Evolutionary conservation across 495 filamentous ascomycete species (phyloP), one percentile per base, ranked within the genome.

Genomic region (Penicillium soppii): DNA sequence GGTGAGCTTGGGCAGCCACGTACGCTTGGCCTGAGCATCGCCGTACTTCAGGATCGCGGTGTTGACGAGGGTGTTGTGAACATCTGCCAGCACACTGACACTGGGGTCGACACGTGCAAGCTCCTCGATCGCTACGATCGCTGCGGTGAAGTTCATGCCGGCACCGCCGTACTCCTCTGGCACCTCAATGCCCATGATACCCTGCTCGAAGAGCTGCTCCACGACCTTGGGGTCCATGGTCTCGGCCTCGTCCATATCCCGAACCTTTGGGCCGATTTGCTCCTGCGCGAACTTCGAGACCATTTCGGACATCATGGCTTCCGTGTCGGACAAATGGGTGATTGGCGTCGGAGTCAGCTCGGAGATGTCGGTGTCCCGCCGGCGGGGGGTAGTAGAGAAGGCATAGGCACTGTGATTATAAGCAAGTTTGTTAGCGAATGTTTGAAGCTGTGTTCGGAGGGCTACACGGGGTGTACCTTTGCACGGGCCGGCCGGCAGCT

Each of bases 41-140:
- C 85, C 95, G 70, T 88, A 96, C 61, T 90, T 95, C 59, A 96
- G 59, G 48, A 99, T 80, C 20, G 89, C 88, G 10, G 92, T 97
- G 75, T 97, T 97, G 68, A 96, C 91, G 25, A 99, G 75, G 7
- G 94, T 99, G 71, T 99, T 99, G 78, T 99, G 95, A 22, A 97
- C 92, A 67, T 97, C 92, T 13, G 87, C 85, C 79, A 97, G 72
- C 48, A 97, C 92, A 65, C 89, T 91, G 35, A 97, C 94, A 47
- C 89, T 94, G 27, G 94, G 94, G 65, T 99, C 94, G 19, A 97
- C 86, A 46, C 90, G 84, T 2, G 95, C 94, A 47, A 97, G 74
- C 75, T 99, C 95, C 73, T 99, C 94, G 64, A 99, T 97, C 9
- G 89, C 92, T 39, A 97, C 85, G 65, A 97, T 95, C 8, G 90